Conservation (phyloP, 257 asterid genomes). For the Nicotiana paniculata region DNA sequence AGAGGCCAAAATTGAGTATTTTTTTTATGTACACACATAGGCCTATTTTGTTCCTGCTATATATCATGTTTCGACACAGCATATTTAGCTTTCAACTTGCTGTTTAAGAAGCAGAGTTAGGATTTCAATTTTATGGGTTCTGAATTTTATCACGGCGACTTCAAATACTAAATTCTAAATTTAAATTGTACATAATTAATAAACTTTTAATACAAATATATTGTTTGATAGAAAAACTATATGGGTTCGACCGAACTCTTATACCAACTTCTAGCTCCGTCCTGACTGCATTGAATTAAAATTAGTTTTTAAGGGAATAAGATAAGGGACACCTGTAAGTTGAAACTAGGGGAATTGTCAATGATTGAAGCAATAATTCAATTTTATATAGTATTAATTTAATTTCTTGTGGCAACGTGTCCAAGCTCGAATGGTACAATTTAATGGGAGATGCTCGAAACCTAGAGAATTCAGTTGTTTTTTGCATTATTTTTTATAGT, state of each 20-base stretch:
- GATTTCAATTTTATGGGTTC: too few relatives aligned
- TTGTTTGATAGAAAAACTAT: too few relatives aligned
- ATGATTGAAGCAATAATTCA: slow-evolving; percentile 5
- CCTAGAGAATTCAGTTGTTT: neutral
- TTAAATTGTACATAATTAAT: too few relatives aligned
- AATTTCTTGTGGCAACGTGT: neutral
- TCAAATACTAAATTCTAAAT: too few relatives aligned
- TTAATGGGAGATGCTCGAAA: neutral
- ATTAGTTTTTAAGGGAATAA: neutral
- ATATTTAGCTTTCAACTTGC: neutral
- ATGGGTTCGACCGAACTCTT: too few relatives aligned
- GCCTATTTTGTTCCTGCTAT: neutral
- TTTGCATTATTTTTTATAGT: neutral
- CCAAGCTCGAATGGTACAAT: neutral
- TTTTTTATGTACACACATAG: neutral
- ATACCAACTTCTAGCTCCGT: too few relatives aligned
- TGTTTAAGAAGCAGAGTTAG: too few relatives aligned
- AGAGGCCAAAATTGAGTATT: too few relatives aligned
- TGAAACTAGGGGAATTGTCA: neutral
- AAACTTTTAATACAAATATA: too few relatives aligned
- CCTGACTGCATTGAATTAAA: neutral
- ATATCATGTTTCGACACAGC: neutral
- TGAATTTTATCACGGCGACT: too few relatives aligned
- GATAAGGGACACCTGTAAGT: neutral
- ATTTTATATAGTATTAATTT: neutral